These are phyloP conservation scores for Monotropa hypopitys DNA, from an alignment of 179 eudicot species.

Conservation along the genomic window DNA sequence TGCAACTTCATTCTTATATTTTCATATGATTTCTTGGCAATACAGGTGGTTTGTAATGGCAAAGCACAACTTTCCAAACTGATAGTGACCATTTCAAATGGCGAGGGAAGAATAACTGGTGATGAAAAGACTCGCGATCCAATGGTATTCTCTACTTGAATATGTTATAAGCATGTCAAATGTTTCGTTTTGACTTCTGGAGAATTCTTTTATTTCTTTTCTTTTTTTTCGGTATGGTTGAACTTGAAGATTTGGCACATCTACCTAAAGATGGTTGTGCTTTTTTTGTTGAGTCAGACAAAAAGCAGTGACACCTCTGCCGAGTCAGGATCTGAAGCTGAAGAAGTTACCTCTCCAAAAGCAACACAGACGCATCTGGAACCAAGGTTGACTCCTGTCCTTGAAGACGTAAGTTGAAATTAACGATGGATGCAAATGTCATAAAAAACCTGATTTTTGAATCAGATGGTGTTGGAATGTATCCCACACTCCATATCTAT, in stretches of 20 bases:
- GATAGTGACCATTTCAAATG: conserved; percentile 26
- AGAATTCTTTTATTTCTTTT: background rate
- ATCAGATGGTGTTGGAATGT: conserved; percentile 8
- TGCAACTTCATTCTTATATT: background rate
- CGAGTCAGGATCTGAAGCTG: conserved; percentile 54
- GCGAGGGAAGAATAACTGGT: conserved; percentile 35
- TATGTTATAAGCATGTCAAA: background rate
- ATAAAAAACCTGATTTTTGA: background rate
- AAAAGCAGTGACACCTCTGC: conserved; percentile 40
- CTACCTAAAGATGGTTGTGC: conserved; percentile 4
- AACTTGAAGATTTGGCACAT: background rate
- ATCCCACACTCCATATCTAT: no score
- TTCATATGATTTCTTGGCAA: background rate
- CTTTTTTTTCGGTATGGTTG: background rate
- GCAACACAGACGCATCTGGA: conserved; percentile 30
- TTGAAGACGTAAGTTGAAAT: conserved; percentile 43
- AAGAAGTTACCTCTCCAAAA: conserved; percentile 41
- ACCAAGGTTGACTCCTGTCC: conserved; percentile 41
- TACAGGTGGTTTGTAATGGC: conserved; percentile 44
- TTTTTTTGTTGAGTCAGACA: conserved; percentile 24
- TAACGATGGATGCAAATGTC: conserved; percentile 4
- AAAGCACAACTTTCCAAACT: conserved; percentile 36
- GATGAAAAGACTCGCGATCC: conserved; percentile 33
- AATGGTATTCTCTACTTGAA: conserved; percentile 20
- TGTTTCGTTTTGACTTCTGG: conserved; percentile 2